A percentile compares a stretch with the other conserved stretches of the same genome.
phyloP scores from a whole-genome alignment of 352 stramenopile genomes.

The Pythium plurisporium region DNA sequence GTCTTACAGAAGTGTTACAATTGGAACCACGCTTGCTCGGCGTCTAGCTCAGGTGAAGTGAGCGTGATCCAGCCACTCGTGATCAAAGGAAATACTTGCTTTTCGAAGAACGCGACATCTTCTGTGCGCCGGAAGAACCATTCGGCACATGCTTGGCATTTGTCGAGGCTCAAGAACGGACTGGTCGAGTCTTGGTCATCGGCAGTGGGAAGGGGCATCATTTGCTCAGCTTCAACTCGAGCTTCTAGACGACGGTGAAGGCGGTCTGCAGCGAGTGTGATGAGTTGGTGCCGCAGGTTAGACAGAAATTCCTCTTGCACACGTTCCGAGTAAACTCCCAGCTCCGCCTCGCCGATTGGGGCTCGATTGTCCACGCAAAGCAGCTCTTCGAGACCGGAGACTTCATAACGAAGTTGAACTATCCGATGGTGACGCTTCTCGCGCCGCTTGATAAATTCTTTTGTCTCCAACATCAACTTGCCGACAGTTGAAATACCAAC shows the following conservation, averaged over 20 bases:
- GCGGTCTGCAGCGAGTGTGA: constrained; percentile 31
- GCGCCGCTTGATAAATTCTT: constrained; percentile 8
- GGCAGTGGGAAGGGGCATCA: not conserved
- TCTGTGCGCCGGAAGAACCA: constrained; percentile 18
- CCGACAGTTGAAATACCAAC: not conserved
- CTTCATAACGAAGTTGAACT: constrained; percentile 4
- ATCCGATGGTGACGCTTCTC: constrained; percentile 14
- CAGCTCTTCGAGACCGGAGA: constrained; percentile 10
- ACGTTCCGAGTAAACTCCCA: constrained; percentile 24
- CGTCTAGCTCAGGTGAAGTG: constrained; percentile 19
- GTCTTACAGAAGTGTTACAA: constrained; percentile 6
- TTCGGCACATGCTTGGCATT: constrained; percentile 33
- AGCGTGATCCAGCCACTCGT: constrained; percentile 34
- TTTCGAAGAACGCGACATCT: constrained; percentile 24
- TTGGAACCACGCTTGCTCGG: constrained; percentile 27
- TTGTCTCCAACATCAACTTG: constrained; percentile 11
- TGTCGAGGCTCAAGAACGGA: constrained; percentile 34
- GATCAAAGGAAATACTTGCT: constrained; percentile 32
- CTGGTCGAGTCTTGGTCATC: constrained; percentile 3
- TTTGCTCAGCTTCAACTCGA: constrained; percentile 23
- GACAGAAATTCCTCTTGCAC: constrained; percentile 30
- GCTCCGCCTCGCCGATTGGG: constrained; percentile 16
- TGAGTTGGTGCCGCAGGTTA: constrained; percentile 26
- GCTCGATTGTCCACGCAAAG: constrained; percentile 22
- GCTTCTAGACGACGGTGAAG: constrained; percentile 34